Evolutionary conservation across 768 basidiomycete species (phyloP), one percentile per base, ranked within the genome.

Genomic region (Psilocybe sp.): DNA sequence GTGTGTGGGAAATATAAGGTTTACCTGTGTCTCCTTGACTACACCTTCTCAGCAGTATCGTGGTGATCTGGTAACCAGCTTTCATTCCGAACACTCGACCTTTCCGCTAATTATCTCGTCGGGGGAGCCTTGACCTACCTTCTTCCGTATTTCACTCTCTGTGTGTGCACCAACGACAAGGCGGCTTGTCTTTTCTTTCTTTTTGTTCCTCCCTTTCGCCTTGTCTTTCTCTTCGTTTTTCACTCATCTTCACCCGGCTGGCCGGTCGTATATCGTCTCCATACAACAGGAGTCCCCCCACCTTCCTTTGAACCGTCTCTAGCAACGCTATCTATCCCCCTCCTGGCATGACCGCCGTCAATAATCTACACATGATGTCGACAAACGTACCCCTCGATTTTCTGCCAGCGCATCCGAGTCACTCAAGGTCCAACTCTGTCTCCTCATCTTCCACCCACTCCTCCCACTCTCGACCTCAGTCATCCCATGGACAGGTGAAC

Each of bases 371-470:
- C 67, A 78, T 84, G 70, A 82, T 87, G 77, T 74, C 84, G 54
- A 70, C 79, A 55, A 78, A 73, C 66, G 70, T 82, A 62, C 78
- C 85, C 53, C 80, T 88, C 70, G 87, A 89, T 66, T 89, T 87
- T 67, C 71, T 85, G 46, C 82, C 84, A 42, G 66, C 74, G 47
- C 79, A 73, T 55, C 73, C 73, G 54, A 76, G 75, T 54, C 89
- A 88, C 64, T 89, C 89, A 28, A 80, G 89, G 63, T 89, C 89
- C 40, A 81, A 77, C 65, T 92, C 89, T 15, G 78, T 89, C 65
- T 86, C 86, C 38, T 89, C 89, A 35, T 78, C 82, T 43, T 87
- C 85, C 51, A 81, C 85, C 42, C 82, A 82, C 63, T 87, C 84
- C 1, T 81, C 84, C 57, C 77, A 76, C 60, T 87, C 88, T 41